A percentile compares a stretch with the other conserved stretches of the same genome.
These are phyloP conservation scores for Fusarium mundagurra DNA, from an alignment of 2,329 filamentous ascomycete species.

Conservation along the genomic window DNA sequence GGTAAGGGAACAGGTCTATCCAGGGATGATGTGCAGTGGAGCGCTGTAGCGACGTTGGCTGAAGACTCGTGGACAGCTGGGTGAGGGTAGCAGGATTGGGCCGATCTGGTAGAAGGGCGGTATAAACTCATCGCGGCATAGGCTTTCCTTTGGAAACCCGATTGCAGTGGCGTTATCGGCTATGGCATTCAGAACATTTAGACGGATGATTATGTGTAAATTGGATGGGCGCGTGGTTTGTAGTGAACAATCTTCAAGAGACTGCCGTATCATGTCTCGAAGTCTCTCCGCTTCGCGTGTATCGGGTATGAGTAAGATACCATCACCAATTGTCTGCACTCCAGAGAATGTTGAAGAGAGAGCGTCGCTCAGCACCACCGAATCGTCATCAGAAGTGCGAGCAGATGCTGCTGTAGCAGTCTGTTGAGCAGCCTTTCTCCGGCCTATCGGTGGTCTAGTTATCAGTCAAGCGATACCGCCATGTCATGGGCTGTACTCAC, in stretches of 20 bases:
- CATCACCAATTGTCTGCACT: rapidly evolving
- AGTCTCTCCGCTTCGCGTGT: not conserved
- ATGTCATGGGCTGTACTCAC: not conserved
- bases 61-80: not conserved
- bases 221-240: not conserved
- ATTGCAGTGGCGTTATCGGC: not conserved
- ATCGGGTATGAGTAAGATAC: not conserved
- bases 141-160: not conserved
- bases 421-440: not conserved
- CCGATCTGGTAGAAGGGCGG: not conserved
- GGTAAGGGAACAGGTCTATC: not conserved
- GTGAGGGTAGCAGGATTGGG: not conserved
- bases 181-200: not conserved
- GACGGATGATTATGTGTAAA: not conserved
- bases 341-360: rapidly evolving
- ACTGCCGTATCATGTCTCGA: not conserved
- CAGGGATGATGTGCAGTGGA: not conserved
- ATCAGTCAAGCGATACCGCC: not conserved
- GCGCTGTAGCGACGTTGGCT: not conserved
- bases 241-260: not conserved
- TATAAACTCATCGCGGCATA: not conserved
- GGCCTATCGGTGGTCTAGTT: not conserved
- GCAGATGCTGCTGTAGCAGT: not conserved
- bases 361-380: not conserved
- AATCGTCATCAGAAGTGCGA: not conserved